A percentile compares a stretch with the other conserved stretches of the same genome.
Evolutionary conservation across 202 grass and related monocot genomes (phyloP).

Genomic region (Digitaria exilis): DNA sequence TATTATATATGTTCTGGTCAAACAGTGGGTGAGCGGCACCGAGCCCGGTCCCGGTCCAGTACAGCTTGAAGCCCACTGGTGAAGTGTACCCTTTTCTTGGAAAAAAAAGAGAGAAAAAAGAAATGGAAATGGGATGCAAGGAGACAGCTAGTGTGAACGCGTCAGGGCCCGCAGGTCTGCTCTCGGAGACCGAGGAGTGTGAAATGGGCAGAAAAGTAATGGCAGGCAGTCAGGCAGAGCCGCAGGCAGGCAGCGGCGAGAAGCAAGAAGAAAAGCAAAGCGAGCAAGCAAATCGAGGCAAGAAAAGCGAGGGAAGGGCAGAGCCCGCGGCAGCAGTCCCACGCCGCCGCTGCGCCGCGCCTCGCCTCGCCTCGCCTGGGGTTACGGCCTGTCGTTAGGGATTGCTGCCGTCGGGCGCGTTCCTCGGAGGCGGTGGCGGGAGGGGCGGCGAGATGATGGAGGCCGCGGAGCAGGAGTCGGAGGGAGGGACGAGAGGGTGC

Average conservation of each 20-base stretch:
- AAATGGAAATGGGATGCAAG: constrained; percentile 26
- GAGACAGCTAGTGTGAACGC: constrained; percentile 52
- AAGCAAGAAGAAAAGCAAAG: constrained; percentile 42
- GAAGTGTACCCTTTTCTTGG: background rate
- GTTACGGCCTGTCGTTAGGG: constrained; percentile 9
- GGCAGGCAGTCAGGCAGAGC: constrained; percentile 48
- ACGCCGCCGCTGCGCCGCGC: background rate
- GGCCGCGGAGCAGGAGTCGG: constrained; percentile 40
- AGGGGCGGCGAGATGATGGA: constrained; percentile 37
- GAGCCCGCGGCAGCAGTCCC: background rate
- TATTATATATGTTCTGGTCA: background rate
- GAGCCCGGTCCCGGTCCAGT: constrained; percentile 12
- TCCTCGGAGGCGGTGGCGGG: background rate
- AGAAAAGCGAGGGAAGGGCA: constrained; percentile 22
- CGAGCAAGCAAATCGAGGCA: constrained; percentile 37
- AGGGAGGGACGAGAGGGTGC: constrained; percentile 64
- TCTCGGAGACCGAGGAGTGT: constrained; percentile 38
- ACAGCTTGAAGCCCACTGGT: constrained; percentile 27
- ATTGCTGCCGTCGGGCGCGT: background rate
- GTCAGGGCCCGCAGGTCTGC: background rate
- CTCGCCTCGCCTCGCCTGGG: constrained; percentile 5
- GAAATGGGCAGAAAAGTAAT: constrained; percentile 62
- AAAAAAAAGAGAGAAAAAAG: background rate
- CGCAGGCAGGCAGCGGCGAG: constrained; percentile 42
- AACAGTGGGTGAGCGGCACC: constrained; percentile 16